Conservation (phyloP, 2,329 filamentous ascomycete species). For the Blastomyces emzantsi region DNA sequence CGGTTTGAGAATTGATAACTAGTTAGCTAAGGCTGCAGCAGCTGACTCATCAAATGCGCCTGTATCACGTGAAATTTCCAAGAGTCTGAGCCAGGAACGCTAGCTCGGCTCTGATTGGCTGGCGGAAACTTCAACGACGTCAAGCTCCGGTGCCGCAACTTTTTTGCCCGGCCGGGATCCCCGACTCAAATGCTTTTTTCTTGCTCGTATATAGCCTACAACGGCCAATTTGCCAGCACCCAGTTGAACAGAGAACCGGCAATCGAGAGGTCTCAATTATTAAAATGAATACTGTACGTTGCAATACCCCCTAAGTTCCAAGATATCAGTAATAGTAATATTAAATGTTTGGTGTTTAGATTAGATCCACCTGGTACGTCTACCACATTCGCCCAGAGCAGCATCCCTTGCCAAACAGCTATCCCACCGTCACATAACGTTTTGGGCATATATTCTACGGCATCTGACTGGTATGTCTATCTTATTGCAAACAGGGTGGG, state of each 20-base stretch:
- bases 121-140: not conserved
- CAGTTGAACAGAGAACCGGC: not conserved
- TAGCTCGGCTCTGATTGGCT: slow-evolving; percentile 8
- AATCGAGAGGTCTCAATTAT: not conserved
- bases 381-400: slow-evolving; percentile 1
- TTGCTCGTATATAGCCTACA: not conserved
- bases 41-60: not conserved
- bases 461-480: slow-evolving; percentile 15
- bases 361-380: slow-evolving; percentile 51
- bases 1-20: not conserved
- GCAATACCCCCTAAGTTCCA: not conserved
- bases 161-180: not conserved
- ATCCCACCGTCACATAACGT: not conserved
- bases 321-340: not conserved
- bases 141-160: not conserved
- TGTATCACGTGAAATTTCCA: too few species aligned
- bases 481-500: slow-evolving; percentile 56
- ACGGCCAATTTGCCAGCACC: not conserved
- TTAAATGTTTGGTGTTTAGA: slow-evolving; percentile 26
- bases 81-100: not conserved
- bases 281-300: slow-evolving; percentile 46
- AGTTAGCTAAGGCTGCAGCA: too few species aligned
- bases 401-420: not conserved
- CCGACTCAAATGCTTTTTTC: not conserved
- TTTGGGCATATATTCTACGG: not conserved